These are phyloP conservation scores for Rhynchosporium agropyri DNA, from an alignment of 2,329 filamentous ascomycete genomes.

Conservation along the genomic window DNA sequence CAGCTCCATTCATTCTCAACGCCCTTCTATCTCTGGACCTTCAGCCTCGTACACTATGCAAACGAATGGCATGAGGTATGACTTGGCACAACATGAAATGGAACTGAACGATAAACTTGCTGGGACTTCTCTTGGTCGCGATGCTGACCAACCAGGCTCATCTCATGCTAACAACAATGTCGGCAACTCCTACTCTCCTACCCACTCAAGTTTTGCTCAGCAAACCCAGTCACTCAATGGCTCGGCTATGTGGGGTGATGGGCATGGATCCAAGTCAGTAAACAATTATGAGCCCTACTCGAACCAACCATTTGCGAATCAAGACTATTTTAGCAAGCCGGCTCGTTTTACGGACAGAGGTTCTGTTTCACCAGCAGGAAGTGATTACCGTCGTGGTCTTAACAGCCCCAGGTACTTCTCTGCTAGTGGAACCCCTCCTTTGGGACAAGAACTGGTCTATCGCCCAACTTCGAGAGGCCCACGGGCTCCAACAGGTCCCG, in stretches of 20 bases:
- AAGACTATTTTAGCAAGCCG: conserved; percentile 37
- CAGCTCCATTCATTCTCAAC: conserved; percentile 52
- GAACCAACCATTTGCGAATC: conserved; percentile 39
- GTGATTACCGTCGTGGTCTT: conserved; percentile 40
- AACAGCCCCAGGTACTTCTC: conserved; percentile 41
- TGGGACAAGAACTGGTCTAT: conserved; percentile 38
- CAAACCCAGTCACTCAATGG: conserved; percentile 33
- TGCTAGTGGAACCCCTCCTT: conserved; percentile 35
- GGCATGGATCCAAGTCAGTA: conserved; percentile 34
- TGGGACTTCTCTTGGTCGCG: conserved; percentile 33
- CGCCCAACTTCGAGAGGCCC: conserved; percentile 37
- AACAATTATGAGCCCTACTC: conserved; percentile 36
- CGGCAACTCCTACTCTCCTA: conserved; percentile 36
- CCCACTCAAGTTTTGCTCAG: conserved; percentile 32
- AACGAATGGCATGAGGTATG: conserved; percentile 44
- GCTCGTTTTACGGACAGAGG: conserved; percentile 37
- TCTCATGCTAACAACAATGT: conserved; percentile 32
- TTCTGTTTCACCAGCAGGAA: conserved; percentile 40
- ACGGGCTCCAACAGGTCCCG: conserved; percentile 36
- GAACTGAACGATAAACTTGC: conserved; percentile 39
- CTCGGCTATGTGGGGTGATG: conserved; percentile 39
- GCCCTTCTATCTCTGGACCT: conserved; percentile 48
- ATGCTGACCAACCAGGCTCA: conserved; percentile 31
- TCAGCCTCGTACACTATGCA: conserved; percentile 53
- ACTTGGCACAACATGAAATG: conserved; percentile 35